phyloP scores from a whole-genome alignment of 2,329 filamentous ascomycete species.

The Penicillium sp. region DNA sequence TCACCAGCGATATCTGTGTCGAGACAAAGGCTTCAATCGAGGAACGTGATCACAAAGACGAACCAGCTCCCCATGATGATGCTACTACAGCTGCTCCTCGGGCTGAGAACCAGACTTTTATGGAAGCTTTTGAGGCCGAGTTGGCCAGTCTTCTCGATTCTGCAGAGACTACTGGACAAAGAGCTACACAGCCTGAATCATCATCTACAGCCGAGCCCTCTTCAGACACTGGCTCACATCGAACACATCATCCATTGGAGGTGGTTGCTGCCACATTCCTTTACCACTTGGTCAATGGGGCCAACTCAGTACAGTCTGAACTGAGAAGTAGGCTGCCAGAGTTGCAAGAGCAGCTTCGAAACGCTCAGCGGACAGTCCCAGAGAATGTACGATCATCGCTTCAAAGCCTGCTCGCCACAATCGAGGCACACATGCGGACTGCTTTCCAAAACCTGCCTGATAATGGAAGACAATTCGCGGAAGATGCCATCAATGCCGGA shows the following conservation, averaged over 20 bases:
- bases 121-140: conserved; percentile 49
- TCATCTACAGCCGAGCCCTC: conserved; percentile 20
- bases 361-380: conserved; percentile 44
- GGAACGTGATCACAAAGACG: conserved; percentile 20
- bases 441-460: conserved; percentile 47
- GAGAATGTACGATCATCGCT: conserved; percentile 45
- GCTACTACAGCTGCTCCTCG: conserved; percentile 19
- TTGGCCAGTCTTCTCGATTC: conserved; percentile 44
- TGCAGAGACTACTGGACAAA: conserved; percentile 20
- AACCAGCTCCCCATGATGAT: conserved; percentile 17
- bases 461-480: conserved; percentile 43
- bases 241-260: conserved; percentile 36
- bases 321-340: conserved; percentile 45
- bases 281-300: conserved; percentile 42
- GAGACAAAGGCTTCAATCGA: conserved; percentile 8
- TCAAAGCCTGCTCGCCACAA: conserved; percentile 41
- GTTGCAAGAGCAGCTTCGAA: conserved; percentile 44
- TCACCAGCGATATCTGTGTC: conserved; percentile 1
- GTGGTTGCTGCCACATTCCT: conserved; percentile 42
- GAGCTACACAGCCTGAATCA: conserved; percentile 20
- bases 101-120: conserved; percentile 39
- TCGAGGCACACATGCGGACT: conserved; percentile 47
- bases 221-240: conserved; percentile 18
- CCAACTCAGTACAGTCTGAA: conserved; percentile 46
- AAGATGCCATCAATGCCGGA: conserved; percentile 45